Percentiles rank a stretch among this genome's conserved stretches.
Conservation (phyloP, 805 yeast species). For the Lipomyces sp. region DNA sequence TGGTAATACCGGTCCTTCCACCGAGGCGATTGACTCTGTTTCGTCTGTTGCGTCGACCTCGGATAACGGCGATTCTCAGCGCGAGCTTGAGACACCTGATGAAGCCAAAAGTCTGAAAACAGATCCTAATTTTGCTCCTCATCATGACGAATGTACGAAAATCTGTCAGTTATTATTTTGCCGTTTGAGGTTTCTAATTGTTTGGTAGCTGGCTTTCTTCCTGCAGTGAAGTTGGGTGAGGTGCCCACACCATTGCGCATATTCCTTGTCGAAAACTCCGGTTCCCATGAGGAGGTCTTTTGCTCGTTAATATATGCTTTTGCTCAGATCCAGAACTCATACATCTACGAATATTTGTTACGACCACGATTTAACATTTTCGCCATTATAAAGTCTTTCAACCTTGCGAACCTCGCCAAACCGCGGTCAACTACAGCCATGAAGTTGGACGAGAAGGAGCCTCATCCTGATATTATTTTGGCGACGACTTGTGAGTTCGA, state of each 20-base stretch:
- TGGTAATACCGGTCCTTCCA: background rate
- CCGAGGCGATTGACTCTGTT: background rate
- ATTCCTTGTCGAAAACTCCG: constrained; percentile 31
- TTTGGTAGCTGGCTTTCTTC: background rate
- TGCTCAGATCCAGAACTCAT: constrained; percentile 34
- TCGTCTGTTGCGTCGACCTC: constrained; percentile 5
- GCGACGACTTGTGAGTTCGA: constrained; percentile 38
- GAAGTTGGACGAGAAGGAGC: constrained; percentile 31
- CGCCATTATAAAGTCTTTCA: constrained; percentile 30
- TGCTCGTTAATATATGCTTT: constrained; percentile 37
- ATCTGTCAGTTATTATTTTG: background rate
- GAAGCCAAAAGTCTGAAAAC: background rate
- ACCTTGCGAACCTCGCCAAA: constrained; percentile 24
- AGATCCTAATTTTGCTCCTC: background rate
- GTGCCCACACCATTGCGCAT: constrained; percentile 33
- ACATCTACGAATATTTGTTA: constrained; percentile 31
- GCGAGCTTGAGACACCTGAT: constrained; percentile 1
- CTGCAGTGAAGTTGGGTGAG: constrained; percentile 26
- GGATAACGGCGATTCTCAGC: too few species aligned
- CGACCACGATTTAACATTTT: constrained; percentile 33
- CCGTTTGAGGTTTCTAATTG: background rate
- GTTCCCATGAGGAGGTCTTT: constrained; percentile 37
- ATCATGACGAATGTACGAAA: background rate
- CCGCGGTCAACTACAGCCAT: constrained; percentile 29
- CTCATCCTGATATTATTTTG: constrained; percentile 32